Percentiles rank a stretch among this genome's conserved stretches.
Conservation (phyloP, 192 early-diverging fungal species). For the Podila minutissima region DNA sequence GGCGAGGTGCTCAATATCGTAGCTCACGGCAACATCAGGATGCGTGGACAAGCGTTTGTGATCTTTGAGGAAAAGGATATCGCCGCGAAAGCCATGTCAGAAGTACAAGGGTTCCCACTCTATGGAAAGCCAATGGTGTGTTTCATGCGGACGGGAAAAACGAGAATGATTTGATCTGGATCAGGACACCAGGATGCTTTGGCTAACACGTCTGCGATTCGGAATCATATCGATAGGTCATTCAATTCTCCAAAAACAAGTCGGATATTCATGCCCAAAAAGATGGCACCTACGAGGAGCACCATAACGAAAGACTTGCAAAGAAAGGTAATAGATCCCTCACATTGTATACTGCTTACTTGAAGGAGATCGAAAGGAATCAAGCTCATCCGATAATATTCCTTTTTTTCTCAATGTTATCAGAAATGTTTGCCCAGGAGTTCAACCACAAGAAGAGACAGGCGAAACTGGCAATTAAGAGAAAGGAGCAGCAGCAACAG, state of each 20-base stretch:
- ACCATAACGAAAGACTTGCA: constrained; percentile 65
- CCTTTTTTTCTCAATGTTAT: not conserved
- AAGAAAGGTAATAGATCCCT: constrained; percentile 65
- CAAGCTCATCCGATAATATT: not conserved
- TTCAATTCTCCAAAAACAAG: constrained; percentile 66
- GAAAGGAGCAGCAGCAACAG: constrained; percentile 13
- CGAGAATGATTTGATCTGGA: too few species aligned
- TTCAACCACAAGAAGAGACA: constrained; percentile 39
- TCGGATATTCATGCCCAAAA: constrained; percentile 71
- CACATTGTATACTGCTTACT: not conserved
- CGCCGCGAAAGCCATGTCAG: constrained; percentile 81
- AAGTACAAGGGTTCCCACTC: constrained; percentile 86
- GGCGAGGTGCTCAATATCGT: constrained; percentile 87
- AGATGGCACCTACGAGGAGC: constrained; percentile 74
- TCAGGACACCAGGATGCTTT: not conserved
- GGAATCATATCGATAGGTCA: constrained; percentile 29
- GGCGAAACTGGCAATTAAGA: constrained; percentile 27
- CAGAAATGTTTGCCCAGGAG: constrained; percentile 44
- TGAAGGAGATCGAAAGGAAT: too few species aligned
- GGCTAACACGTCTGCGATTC: not conserved
- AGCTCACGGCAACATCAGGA: constrained; percentile 80
- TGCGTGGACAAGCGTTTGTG: constrained; percentile 96
- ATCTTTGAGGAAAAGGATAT: constrained; percentile 77
- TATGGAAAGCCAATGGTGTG: constrained; percentile 86
- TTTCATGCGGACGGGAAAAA: not conserved